phyloP scores from a whole-genome alignment of 2,329 filamentous ascomycete genomes.

The Xylariaceae sp. region DNA sequence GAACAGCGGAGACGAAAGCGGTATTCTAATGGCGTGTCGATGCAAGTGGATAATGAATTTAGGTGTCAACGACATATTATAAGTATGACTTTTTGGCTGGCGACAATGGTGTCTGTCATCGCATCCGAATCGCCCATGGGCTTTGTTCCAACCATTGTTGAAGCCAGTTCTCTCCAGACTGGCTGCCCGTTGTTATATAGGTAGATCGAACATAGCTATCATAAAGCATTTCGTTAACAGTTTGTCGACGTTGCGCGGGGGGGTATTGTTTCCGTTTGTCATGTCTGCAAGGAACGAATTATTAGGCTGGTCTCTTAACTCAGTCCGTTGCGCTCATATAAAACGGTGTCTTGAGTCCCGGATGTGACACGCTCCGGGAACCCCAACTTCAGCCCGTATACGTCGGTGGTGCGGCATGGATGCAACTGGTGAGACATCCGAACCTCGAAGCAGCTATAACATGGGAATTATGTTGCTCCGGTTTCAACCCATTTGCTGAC shows the following conservation, averaged over 20 bases:
- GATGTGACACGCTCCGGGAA: background rate
- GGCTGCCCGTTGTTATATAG: conserved; percentile 3
- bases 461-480: background rate
- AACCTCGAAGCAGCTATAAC: background rate
- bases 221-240: background rate
- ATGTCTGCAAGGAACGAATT: background rate
- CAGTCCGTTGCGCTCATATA: background rate
- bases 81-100: conserved; percentile 5
- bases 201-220: conserved; percentile 3
- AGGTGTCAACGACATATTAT: conserved; percentile 11
- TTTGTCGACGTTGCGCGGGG: background rate
- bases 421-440: background rate
- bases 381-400: background rate
- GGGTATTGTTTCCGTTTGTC: background rate
- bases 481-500: background rate
- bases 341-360: background rate
- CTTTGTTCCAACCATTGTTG: background rate
- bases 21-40: background rate
- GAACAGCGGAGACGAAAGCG: background rate
- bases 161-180: background rate
- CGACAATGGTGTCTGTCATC: conserved; percentile 16
- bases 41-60: conserved; percentile 13
- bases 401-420: background rate
- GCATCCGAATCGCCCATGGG: conserved; percentile 10
- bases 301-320: background rate